phyloP scores from a whole-genome alignment of 2,329 filamentous ascomycete species.

The Colletotrichum higginsianum region DNA sequence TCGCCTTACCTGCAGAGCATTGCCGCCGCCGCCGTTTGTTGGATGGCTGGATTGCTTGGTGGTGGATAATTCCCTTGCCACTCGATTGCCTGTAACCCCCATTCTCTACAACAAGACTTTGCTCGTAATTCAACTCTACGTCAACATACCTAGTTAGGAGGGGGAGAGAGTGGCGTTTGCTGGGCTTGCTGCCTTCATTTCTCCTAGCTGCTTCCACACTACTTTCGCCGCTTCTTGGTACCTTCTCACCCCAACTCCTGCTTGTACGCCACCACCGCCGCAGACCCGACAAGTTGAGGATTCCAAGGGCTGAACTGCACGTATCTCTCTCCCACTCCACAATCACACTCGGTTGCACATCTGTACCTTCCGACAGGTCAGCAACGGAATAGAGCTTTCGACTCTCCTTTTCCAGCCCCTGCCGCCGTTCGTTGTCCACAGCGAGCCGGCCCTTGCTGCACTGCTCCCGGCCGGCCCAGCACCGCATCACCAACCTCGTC shows the following conservation, averaged over 20 bases:
- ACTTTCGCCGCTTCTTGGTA: neutral
- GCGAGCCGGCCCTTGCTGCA: conserved; percentile 8
- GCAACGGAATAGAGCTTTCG: neutral
- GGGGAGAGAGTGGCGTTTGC: too few relatives aligned
- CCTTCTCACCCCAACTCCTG: neutral
- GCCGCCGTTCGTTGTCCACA: neutral
- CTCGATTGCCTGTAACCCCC: neutral
- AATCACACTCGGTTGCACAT: neutral
- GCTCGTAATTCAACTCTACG: neutral
- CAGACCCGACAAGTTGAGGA: conserved; percentile 11
- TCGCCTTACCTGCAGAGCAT: neutral
- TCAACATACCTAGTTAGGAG: neutral
- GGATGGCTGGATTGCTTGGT: neutral
- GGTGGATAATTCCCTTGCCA: conserved; percentile 17
- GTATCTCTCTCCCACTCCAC: conserved; percentile 7
- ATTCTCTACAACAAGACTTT: neutral
- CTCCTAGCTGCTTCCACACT: neutral
- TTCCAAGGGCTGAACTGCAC: conserved; percentile 6
- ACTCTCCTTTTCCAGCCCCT: neutral
- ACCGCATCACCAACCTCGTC: conserved; percentile 19
- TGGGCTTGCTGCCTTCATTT: neutral
- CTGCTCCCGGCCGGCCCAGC: conserved; percentile 7
- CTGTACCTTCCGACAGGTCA: conserved; percentile 1
- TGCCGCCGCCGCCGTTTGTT: neutral
- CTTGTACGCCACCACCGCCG: conserved; percentile 14